phyloP scores from a whole-genome alignment of 2,329 filamentous ascomycete genomes.

The Colletotrichum spaethianum region DNA sequence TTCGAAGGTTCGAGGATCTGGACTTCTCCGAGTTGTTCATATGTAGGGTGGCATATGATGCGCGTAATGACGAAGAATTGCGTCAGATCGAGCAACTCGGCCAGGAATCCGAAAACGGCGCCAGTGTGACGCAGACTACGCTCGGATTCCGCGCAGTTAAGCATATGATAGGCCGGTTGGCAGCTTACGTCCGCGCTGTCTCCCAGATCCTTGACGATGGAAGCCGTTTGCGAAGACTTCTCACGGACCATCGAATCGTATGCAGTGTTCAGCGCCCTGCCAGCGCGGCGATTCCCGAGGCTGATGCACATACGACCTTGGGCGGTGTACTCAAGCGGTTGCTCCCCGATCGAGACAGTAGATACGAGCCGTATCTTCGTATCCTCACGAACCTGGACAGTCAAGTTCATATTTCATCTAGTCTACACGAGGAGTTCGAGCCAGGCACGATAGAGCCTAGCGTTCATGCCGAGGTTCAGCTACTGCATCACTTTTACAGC shows the following conservation, averaged over 20 bases:
- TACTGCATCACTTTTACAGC: slow-evolving; percentile 61
- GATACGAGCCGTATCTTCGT: slow-evolving; percentile 32
- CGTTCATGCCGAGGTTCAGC: slow-evolving; percentile 62
- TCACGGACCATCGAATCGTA: slow-evolving; percentile 50
- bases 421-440: slow-evolving; percentile 47
- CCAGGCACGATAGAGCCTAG: slow-evolving; percentile 45
- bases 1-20: background rate
- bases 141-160: slow-evolving; percentile 48
- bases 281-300: slow-evolving; percentile 43
- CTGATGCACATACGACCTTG: slow-evolving; percentile 49
- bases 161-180: slow-evolving; percentile 62
- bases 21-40: background rate
- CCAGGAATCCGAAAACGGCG: background rate
- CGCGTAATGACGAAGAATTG: slow-evolving; percentile 34
- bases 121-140: background rate
- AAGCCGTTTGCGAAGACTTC: slow-evolving; percentile 47
- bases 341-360: slow-evolving; percentile 40
- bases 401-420: slow-evolving; percentile 44
- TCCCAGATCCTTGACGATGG: slow-evolving; percentile 54
- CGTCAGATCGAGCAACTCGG: slow-evolving; percentile 3
- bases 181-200: slow-evolving; percentile 57
- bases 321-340: slow-evolving; percentile 52
- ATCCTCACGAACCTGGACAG: slow-evolving; percentile 48
- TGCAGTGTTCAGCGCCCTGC: slow-evolving; percentile 37
- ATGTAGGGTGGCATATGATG: background rate